Percentiles rank a stretch among this genome's conserved stretches.
Evolutionary conservation across 768 basidiomycete species (phyloP).

Genomic region (Boletus fagicola): DNA sequence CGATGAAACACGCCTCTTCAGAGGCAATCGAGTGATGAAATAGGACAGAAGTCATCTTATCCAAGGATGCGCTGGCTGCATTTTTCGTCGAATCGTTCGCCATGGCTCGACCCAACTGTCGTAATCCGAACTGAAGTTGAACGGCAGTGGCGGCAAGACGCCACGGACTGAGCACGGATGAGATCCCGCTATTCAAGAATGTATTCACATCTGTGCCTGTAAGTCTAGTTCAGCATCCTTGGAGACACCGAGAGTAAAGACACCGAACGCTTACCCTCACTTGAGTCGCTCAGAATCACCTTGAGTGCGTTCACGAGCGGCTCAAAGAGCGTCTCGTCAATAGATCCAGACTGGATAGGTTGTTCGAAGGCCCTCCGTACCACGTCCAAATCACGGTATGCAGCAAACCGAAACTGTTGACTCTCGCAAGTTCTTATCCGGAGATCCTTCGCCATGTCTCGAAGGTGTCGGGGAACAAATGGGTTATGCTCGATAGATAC

Average conservation of each 20-base stretch:
- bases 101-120: conserved; percentile 69
- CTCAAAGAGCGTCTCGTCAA: conserved; percentile 53
- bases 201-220: conserved; percentile 43
- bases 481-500: conserved; percentile 68
- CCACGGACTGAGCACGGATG: conserved; percentile 76
- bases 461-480: conserved; percentile 49
- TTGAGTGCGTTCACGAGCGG: conserved; percentile 65
- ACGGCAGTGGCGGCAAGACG: conserved; percentile 79
- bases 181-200: conserved; percentile 58
- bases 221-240: neutral
- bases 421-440: conserved; percentile 60
- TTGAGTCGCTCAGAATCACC: conserved; percentile 60
- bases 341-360: conserved; percentile 48
- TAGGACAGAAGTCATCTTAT: conserved; percentile 62
- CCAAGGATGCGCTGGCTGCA: conserved; percentile 59
- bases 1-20: conserved; percentile 80
- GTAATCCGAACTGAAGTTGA: conserved; percentile 71
- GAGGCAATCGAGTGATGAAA: conserved; percentile 73
- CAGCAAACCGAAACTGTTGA: conserved; percentile 69
- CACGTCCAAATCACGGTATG: conserved; percentile 71
- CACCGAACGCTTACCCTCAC: conserved; percentile 46
- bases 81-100: conserved; percentile 49
- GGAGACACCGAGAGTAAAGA: neutral
- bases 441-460: conserved; percentile 48
- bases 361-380: conserved; percentile 69